Evolutionary conservation across 108 stramenopile genomes (phyloP), one percentile per base, ranked within the genome.

Genomic region (Phaeodactylum tricornutum): DNA sequence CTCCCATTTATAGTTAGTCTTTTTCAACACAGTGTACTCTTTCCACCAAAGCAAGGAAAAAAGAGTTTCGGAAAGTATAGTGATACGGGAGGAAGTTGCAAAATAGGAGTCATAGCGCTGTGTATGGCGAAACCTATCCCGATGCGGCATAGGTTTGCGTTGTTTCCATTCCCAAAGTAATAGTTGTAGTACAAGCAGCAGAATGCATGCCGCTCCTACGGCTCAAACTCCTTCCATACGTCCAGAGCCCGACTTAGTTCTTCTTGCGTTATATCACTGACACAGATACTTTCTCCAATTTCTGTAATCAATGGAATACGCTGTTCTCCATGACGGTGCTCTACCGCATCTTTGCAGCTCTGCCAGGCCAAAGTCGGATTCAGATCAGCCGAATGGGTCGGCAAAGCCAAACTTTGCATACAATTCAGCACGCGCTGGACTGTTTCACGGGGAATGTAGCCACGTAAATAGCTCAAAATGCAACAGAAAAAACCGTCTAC

Each of bases 401-500:
- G 95, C 3, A 96, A 72, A 22, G 55, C 48, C 21, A 96, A 66
- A 15, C 56, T 43, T 44, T 84, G 67, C 93, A 94, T 94, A 45
- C 78, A 82, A 24, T 28, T 40, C 53, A 92, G 93, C 21, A 94
- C 67, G 27, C 95, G 71, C 30, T 91, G 62, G 23, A 92, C 81
- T 11, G 59, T 81, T 25, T 81, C 82, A 71, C 71, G 70, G n/a
- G 66, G 54, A 43, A 94, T 83, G 61, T 80, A 84, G 4, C 89
- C 92, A 41, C 95, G 83, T 24, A 87, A 61, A 59, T 79, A 79
- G 49, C 85, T 83, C 34, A 95, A 51, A 14, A 95, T 53, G 17
- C 90, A 87, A 67, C 88, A 93, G 52, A 96, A 89, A 69, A 92
- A 93, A 11, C 94, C 94, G 71, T 97, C 92, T 22, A 95, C 80